Evolutionary conservation across 225 moss, liverwort and hornwort species (phyloP).

Genomic region (Climacium dendroides): DNA sequence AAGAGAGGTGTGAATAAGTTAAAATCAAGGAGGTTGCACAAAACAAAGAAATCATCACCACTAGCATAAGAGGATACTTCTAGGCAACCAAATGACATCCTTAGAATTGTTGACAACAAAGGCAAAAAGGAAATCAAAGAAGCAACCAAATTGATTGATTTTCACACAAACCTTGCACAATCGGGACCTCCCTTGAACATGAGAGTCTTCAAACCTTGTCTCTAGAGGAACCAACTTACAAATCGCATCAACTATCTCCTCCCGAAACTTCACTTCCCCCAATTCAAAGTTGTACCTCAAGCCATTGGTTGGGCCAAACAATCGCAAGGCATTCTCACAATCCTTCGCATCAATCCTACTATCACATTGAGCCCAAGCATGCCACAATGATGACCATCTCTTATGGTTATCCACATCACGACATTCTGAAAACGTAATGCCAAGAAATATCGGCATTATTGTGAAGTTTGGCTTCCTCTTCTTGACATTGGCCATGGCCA

Average conservation of each 20-base stretch:
- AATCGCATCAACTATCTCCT: background rate
- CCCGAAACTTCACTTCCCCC: background rate
- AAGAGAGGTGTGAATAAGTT: background rate
- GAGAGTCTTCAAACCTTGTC: background rate
- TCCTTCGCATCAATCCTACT: background rate
- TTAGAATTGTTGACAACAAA: fast-evolving
- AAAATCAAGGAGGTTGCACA: background rate
- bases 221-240: background rate
- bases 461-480: background rate
- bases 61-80: fast-evolving
- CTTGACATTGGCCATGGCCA: background rate
- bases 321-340: background rate
- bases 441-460: background rate
- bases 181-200: background rate
- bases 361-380: background rate
- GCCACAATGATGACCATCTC: background rate
- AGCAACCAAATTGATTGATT: too few species aligned
- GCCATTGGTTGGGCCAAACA: background rate
- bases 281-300: background rate
- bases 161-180: background rate
- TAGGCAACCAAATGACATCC: background rate
- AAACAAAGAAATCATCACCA: background rate
- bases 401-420: background rate
- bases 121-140: fast-evolving
- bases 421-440: background rate